Conservation (phyloP, 306 rosid species). For the Oxytropis ochrocephala region DNA sequence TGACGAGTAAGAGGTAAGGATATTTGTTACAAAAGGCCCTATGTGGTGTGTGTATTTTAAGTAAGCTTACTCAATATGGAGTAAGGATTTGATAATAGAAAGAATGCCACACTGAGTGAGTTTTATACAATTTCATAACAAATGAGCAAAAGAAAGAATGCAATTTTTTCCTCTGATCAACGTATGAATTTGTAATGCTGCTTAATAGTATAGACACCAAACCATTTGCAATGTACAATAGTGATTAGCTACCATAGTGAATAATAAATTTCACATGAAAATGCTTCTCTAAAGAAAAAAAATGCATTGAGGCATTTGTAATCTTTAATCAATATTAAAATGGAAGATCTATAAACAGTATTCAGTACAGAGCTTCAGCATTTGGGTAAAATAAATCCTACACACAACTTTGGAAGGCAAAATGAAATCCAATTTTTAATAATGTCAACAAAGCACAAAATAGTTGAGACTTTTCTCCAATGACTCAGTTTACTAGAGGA, state of each 20-base stretch:
- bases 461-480: constrained; percentile 8
- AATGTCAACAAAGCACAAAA: neutral
- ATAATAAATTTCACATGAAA: neutral
- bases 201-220: too few relatives aligned
- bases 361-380: neutral
- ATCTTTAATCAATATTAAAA: neutral
- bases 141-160: too few relatives aligned
- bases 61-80: neutral
- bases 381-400: neutral
- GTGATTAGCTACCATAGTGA: neutral
- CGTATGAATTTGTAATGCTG: too few relatives aligned
- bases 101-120: too few relatives aligned
- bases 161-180: too few relatives aligned
- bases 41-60: neutral
- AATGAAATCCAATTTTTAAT: constrained; percentile 1
- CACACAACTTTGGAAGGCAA: constrained; percentile 8
- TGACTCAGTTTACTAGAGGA: neutral
- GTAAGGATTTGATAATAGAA: neutral
- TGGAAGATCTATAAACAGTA: neutral
- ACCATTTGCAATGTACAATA: neutral
- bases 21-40: neutral
- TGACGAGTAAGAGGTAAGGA: neutral
- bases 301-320: neutral
- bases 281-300: neutral
- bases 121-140: too few relatives aligned